Percentiles rank a stretch among this genome's conserved stretches.
These are phyloP conservation scores for Metschnikowia dekortorum DNA, from an alignment of 805 yeast species.

Conservation along the genomic window DNA sequence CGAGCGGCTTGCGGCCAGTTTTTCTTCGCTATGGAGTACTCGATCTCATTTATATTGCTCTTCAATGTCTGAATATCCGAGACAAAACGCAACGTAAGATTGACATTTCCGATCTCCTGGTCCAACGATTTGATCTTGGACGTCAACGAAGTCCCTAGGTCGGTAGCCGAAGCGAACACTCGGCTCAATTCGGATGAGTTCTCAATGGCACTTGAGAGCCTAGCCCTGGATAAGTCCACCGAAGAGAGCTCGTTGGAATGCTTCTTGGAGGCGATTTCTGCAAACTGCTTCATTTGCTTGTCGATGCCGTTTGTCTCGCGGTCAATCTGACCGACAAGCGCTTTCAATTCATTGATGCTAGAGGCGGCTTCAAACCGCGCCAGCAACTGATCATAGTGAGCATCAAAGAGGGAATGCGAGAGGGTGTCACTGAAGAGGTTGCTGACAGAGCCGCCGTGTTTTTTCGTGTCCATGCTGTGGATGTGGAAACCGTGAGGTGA, in stretches of 20 bases:
- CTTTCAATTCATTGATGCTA: constrained; percentile 26
- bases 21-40: constrained; percentile 60
- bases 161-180: constrained; percentile 56
- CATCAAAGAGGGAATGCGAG: constrained; percentile 5
- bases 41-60: constrained; percentile 58
- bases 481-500: background rate
- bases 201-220: constrained; percentile 55
- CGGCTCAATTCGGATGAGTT: constrained; percentile 53
- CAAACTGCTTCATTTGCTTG: constrained; percentile 22
- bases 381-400: constrained; percentile 4
- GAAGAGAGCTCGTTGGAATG: constrained; percentile 39
- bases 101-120: constrained; percentile 61
- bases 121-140: constrained; percentile 66
- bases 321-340: constrained; percentile 27
- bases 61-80: constrained; percentile 62
- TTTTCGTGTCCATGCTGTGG: constrained; percentile 3
- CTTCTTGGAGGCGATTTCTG: constrained; percentile 22
- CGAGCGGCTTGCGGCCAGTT: constrained; percentile 79
- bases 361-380: constrained; percentile 20
- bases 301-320: constrained; percentile 21
- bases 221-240: constrained; percentile 58
- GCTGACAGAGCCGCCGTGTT: constrained; percentile 6
- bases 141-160: constrained; percentile 63
- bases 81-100: constrained; percentile 59
- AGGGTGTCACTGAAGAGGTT: constrained; percentile 11